Evolutionary conservation across 345 rosid genomes (phyloP).

Genomic region (Hirschfeldia incana): DNA sequence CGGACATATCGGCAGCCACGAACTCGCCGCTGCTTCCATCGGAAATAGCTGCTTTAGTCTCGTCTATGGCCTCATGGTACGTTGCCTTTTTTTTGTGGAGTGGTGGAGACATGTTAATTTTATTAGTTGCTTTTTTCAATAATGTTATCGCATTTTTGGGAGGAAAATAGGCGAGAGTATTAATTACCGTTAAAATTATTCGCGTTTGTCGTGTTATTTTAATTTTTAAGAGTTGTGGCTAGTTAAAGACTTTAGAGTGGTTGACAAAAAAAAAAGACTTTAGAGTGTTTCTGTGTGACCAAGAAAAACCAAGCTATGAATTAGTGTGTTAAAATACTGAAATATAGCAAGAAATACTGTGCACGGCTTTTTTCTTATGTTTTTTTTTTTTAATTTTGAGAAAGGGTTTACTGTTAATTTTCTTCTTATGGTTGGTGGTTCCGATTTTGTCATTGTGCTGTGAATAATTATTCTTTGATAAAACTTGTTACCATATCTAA

Average conservation of each 20-base stretch:
- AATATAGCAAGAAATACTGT: not conserved
- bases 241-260: not conserved
- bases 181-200: not conserved
- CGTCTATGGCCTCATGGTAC: slow-evolving; percentile 1
- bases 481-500: not conserved
- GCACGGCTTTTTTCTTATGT: not conserved
- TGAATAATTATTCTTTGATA: not conserved
- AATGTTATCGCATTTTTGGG: not conserved
- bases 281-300: not conserved
- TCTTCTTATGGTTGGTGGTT: not conserved
- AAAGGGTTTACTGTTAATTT: too few relatives aligned
- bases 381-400: too few relatives aligned
- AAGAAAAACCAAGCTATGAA: not conserved
- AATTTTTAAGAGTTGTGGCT: not conserved
- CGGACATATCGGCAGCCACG: not conserved
- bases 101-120: not conserved
- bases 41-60: not conserved
- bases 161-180: not conserved
- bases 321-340: not conserved
- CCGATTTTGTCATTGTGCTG: not conserved
- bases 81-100: not conserved
- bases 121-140: not conserved
- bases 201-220: not conserved
- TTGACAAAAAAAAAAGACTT: too few relatives aligned
- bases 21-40: not conserved